Evolutionary conservation across 495 filamentous ascomycete genomes (phyloP), one percentile per base, ranked within the genome.

Genomic region (Friedmanniomyces endolithicus): DNA sequence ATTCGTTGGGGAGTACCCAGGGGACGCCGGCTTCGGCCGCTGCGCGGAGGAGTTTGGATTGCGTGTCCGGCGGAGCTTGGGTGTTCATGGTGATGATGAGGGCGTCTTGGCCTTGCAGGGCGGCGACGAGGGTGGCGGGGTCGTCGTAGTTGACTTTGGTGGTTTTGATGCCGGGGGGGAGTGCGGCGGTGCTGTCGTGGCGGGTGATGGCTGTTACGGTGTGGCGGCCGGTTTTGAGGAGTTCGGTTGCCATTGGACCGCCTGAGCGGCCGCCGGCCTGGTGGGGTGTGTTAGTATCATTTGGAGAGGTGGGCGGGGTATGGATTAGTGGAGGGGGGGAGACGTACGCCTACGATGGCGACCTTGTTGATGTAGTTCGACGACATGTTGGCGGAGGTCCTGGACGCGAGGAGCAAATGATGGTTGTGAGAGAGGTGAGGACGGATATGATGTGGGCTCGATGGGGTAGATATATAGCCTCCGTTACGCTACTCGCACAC

Each of bases 1-100:
- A 58, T 9, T 71, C 72, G 64, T 84, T 84, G 19, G 84, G 83
- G 31, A 85, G 61, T 48, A 87, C 64, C 68, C 78, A 85, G 0
- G 63, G 66, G 0, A 87, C 78, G 4, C 74, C 75, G 0, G 84
- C 83, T 37, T 75, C 69, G 1, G 71, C 78, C 1, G 84, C 84
- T 0, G 82, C 82, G 2, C 71, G 58, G 56, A 83, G 65, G 50
- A 86, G 70, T 44, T 72, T 68, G 20, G 12, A 24, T 16, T 81
- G 73, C 8, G 45, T 39, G 19, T 56, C 53, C 3, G 4, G 43
- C 0, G 75, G 67, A 0, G 72, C 72, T 0, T 19, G 55, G 6
- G 68, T 65, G n/a, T 52, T 46, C 54, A 85, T 61, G 6, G 78
- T 81, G 62, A 85, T 82, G 60, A 86, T 68, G n/a, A 86, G 69